These are phyloP conservation scores for Didymella lethalis DNA, from an alignment of 2,329 filamentous ascomycete species.

Conservation along the genomic window DNA sequence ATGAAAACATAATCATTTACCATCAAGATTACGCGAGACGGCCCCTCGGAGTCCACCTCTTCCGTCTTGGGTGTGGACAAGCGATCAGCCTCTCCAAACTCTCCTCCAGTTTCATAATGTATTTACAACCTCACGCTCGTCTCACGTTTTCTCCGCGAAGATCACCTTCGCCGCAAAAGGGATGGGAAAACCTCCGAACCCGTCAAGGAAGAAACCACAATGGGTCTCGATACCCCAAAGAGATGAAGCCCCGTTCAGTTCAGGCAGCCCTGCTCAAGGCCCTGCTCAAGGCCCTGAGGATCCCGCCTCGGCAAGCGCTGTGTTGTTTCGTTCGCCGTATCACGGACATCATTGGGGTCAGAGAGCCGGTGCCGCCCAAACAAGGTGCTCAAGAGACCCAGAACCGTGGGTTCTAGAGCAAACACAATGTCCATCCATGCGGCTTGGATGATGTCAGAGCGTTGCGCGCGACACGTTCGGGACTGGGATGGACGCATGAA, in stretches of 20 bases:
- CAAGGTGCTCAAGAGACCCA: not conserved
- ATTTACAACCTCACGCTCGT: slow-evolving; percentile 1
- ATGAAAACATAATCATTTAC: slow-evolving; percentile 4
- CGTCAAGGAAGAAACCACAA: not conserved
- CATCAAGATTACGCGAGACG: not conserved
- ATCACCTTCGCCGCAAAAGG: slow-evolving; percentile 4
- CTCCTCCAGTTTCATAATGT: slow-evolving; percentile 2
- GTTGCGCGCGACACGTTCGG: not conserved
- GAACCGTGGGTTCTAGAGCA: slow-evolving; percentile 13
- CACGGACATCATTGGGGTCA: not conserved
- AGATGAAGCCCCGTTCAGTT: not conserved
- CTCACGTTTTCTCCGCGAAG: slow-evolving; percentile 3
- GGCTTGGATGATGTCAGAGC: slow-evolving; percentile 16
- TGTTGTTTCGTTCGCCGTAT: not conserved
- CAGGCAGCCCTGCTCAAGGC: slow-evolving; percentile 3
- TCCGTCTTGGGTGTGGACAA: not conserved
- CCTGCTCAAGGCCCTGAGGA: slow-evolving; percentile 3
- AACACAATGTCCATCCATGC: slow-evolving; percentile 9
- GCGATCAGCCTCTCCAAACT: slow-evolving; percentile 2
- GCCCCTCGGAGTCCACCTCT: not conserved
- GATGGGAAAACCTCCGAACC: not conserved
- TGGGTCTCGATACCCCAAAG: not conserved
- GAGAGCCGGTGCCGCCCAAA: not conserved
- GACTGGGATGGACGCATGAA: slow-evolving; percentile 12
- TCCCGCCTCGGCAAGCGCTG: slow-evolving; percentile 6